Evolutionary conservation across 495 filamentous ascomycete genomes (phyloP).

Genomic region (Annulohypoxylon moriforme): DNA sequence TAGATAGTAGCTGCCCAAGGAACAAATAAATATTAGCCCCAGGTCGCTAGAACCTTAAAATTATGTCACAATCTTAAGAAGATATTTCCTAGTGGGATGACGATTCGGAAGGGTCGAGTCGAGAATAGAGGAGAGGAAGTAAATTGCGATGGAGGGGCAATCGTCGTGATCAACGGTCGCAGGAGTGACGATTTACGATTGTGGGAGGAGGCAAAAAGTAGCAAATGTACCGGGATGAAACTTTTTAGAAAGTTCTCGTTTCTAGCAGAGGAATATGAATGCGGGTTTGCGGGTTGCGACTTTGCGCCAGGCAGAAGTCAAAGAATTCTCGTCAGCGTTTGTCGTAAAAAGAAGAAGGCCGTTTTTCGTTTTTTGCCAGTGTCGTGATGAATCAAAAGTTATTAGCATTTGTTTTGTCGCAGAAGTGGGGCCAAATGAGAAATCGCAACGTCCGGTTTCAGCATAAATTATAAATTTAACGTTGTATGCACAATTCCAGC

Average conservation of each 20-base stretch:
- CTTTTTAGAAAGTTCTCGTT: background rate
- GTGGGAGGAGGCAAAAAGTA: background rate
- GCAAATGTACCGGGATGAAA: slow-evolving; percentile 1
- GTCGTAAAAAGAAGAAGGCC: slow-evolving; percentile 11
- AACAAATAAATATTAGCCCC: background rate
- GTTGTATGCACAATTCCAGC: slow-evolving; percentile 8
- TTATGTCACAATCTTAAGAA: slow-evolving; percentile 8
- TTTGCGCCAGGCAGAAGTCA: slow-evolving; percentile 44
- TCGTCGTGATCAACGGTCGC: slow-evolving; percentile 15
- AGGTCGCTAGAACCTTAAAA: background rate
- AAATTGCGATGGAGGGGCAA: slow-evolving; percentile 26
- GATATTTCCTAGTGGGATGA: slow-evolving; percentile 6
- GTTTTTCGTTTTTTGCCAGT: slow-evolving; percentile 12
- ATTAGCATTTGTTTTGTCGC: slow-evolving; percentile 14
- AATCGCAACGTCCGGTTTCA: slow-evolving; percentile 17
- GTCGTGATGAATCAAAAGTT: slow-evolving; percentile 25
- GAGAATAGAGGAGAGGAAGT: slow-evolving; percentile 2
- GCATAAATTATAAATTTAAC: slow-evolving; percentile 15
- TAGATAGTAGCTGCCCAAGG: background rate
- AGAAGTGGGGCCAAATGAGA: slow-evolving; percentile 19
- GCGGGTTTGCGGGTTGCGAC: slow-evolving; percentile 15
- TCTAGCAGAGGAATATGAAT: background rate
- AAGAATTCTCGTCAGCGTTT: background rate
- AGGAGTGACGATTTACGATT: slow-evolving; percentile 7
- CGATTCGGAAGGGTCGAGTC: slow-evolving; percentile 1